phyloP scores from a whole-genome alignment of 441 rosid species.

The Bocquillonia castaneifolia region DNA sequence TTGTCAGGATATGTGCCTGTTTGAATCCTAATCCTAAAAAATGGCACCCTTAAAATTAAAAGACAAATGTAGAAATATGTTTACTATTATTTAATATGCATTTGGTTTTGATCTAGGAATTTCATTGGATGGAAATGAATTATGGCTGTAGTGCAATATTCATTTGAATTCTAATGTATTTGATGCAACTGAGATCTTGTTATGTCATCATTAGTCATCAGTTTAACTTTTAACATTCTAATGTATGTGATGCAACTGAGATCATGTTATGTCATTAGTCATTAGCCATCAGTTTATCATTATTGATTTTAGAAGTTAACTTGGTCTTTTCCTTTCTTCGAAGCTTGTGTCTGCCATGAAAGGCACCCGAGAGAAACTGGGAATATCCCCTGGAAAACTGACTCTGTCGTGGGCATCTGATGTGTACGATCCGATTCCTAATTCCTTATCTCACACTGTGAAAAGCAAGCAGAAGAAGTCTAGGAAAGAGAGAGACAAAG shows the following conservation, averaged over 20 bases:
- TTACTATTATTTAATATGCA: not conserved
- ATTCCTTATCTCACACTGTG: constrained; percentile 55
- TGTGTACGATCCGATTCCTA: constrained; percentile 81
- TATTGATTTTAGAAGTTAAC: not conserved
- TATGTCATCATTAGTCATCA: not conserved
- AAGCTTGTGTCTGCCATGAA: constrained; percentile 65
- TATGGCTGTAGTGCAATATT: not conserved
- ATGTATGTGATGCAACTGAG: no score
- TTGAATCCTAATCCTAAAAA: not conserved
- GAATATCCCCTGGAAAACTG: constrained; percentile 39
- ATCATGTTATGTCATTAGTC: no score
- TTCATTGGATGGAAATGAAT: not conserved
- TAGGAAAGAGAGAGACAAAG: constrained; percentile 40
- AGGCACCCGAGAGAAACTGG: constrained; percentile 70
- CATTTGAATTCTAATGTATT: not conserved
- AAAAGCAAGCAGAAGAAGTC: constrained; percentile 53
- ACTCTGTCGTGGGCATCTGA: constrained; percentile 83
- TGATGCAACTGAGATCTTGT: not conserved
- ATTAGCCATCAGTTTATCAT: not conserved
- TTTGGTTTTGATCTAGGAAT: not conserved
- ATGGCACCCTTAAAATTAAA: not conserved
- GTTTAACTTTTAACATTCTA: no score
- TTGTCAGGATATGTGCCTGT: not conserved
- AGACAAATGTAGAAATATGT: not conserved
- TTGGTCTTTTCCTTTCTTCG: constrained; percentile 1